phyloP scores from a whole-genome alignment of 2,329 filamentous ascomycete genomes.

The Claviceps africana region DNA sequence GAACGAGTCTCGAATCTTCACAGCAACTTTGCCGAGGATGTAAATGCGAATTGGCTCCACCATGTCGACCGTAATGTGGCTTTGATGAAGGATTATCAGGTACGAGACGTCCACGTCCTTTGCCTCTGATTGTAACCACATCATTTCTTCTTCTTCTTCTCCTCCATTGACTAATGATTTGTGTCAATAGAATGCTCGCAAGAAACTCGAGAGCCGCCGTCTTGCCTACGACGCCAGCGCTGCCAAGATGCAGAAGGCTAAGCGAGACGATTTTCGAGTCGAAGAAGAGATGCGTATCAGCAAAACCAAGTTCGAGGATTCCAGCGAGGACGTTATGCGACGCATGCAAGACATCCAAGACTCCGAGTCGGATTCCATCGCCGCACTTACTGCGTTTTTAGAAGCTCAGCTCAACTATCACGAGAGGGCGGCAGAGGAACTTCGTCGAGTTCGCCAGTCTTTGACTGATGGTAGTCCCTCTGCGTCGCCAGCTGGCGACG shows the following conservation, averaged over 20 bases:
- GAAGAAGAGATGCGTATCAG: constrained; percentile 85
- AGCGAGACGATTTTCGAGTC: constrained; percentile 82
- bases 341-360: constrained; percentile 97
- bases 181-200: constrained; percentile 49
- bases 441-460: constrained; percentile 40
- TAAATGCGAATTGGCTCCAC: constrained; percentile 76
- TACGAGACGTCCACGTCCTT: constrained; percentile 24
- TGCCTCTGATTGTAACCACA: too few species aligned
- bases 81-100: constrained; percentile 97
- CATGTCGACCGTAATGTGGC: constrained; percentile 78
- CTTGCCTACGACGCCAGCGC: constrained; percentile 84
- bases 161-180: not conserved
- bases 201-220: constrained; percentile 83
- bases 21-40: constrained; percentile 64
- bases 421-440: constrained; percentile 76
- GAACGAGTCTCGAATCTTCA: constrained; percentile 77
- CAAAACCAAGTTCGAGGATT: constrained; percentile 93
- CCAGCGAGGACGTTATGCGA: constrained; percentile 77
- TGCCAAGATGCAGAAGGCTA: constrained; percentile 82
- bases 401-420: constrained; percentile 86
- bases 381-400: constrained; percentile 66
- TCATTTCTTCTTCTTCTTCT: not conserved
- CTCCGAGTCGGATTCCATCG: constrained; percentile 68
- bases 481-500: constrained; percentile 4
- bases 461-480: constrained; percentile 22